Conservation (phyloP, 2,329 filamentous ascomycete species). For the Sordariomycetes sp. region DNA sequence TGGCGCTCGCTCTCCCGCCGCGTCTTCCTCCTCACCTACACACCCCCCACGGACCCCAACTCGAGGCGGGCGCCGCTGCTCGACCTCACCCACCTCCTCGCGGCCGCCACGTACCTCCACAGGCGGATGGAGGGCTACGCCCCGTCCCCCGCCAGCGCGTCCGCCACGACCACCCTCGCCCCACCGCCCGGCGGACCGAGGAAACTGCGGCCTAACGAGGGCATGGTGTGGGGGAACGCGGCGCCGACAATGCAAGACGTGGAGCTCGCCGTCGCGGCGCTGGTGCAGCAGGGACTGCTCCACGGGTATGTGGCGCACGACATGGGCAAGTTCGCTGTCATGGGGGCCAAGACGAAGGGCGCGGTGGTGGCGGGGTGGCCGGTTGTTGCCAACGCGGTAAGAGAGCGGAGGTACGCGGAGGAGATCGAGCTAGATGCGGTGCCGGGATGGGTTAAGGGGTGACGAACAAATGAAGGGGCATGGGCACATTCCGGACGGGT, state of each 20-base stretch:
- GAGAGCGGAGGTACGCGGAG: constrained; percentile 46
- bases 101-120: constrained; percentile 55
- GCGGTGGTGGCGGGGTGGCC: constrained; percentile 67
- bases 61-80: constrained; percentile 62
- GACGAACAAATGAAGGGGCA: constrained; percentile 2
- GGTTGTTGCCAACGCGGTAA: constrained; percentile 57
- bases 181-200: constrained; percentile 35
- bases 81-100: constrained; percentile 57
- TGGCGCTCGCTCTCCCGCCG: constrained; percentile 76
- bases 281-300: constrained; percentile 72
- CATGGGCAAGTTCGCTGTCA: constrained; percentile 68
- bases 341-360: constrained; percentile 59
- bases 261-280: constrained; percentile 66
- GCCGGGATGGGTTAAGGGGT: constrained; percentile 61
- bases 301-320: constrained; percentile 76
- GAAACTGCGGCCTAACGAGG: constrained; percentile 44
- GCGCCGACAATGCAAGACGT: constrained; percentile 51
- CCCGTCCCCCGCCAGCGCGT: constrained; percentile 20
- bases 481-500: background rate
- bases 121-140: constrained; percentile 48
- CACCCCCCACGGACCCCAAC: constrained; percentile 45
- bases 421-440: constrained; percentile 53
- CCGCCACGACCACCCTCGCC: constrained; percentile 30
- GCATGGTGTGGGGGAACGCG: constrained; percentile 54
- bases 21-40: constrained; percentile 68